Evolutionary conservation across 345 rosid genomes (phyloP), one percentile per base, ranked within the genome.

Genomic region (Erucastrum elatum): DNA sequence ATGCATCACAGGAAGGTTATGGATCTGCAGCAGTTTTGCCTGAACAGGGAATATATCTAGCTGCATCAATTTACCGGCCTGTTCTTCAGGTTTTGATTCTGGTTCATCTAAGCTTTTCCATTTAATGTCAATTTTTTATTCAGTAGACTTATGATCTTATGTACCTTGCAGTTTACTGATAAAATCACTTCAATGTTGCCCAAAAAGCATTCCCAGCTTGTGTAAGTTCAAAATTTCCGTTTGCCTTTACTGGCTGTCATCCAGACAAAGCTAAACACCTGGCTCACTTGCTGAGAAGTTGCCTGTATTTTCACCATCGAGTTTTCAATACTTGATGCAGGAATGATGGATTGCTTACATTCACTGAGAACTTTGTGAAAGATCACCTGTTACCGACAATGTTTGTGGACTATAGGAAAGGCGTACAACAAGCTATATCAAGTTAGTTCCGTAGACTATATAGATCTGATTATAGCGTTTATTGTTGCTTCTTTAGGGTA

Each of bases 381-480:
- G 99, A 95, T 80, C 99, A 93, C 84, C 87, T 95, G 78, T 83
- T 93, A 63, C 99, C 99, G 68, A 91, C 98, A 34, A 90, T 95
- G 94, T 93, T 93, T 80, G 98, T 93, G 75, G 99, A 95, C 84
- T 95, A 95, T 76, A 88, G 99, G 69, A 95, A 95, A 86, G 92
- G 96, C 44, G 97, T 95, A 74, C 99, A 95, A 69, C 98, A 93
- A 85, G 99, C 99, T 72, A 95, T 95, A 90, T 93, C 99, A 86
- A 93, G 99, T 77, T 89, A 86, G 91, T 86, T 81, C 75, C n/a
- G 29, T 72, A 53, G 72, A 66, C 77, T 68, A 35, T 70, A 46
- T 70, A 61, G 74, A 74, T 81, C 58, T 66, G 49, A 39, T 73
- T 51, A 29, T 75, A 21, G 69, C 71, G 29, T 60, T 34, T 51